Evolutionary conservation across 805 yeast species (phyloP).

Genomic region (Schwanniomyces sp.): DNA sequence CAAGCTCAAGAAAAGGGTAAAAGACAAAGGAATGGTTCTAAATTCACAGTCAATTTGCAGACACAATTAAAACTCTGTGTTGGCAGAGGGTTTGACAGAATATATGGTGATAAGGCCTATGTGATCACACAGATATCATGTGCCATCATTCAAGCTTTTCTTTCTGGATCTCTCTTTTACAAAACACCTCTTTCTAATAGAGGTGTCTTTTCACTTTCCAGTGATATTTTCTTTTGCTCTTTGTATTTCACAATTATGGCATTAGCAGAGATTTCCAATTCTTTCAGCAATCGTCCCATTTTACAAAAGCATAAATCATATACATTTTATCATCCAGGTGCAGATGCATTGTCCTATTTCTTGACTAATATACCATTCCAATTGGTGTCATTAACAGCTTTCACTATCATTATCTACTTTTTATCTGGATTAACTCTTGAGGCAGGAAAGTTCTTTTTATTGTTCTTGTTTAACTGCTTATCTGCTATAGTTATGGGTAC

Average conservation of each 20-base stretch:
- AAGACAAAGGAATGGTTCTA: neutral
- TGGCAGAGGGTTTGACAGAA: constrained; percentile 48
- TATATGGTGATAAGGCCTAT: constrained; percentile 50
- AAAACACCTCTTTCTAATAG: constrained; percentile 43
- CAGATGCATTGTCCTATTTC: constrained; percentile 64
- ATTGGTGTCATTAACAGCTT: constrained; percentile 39
- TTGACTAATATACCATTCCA: constrained; percentile 60
- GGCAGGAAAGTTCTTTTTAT: constrained; percentile 57
- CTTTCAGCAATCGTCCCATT: constrained; percentile 39
- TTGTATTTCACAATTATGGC: constrained; percentile 64
- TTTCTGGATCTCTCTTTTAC: constrained; percentile 59
- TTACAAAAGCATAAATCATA: constrained; percentile 59
- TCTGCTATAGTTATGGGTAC: constrained; percentile 56
- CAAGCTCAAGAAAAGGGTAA: constrained; percentile 1
- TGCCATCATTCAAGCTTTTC: constrained; percentile 52
- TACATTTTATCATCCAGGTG: constrained; percentile 59
- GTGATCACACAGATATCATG: constrained; percentile 42
- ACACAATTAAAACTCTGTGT: neutral
- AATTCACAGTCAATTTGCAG: neutral
- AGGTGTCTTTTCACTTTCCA: constrained; percentile 56
- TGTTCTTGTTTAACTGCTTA: constrained; percentile 40
- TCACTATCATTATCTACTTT: constrained; percentile 53
- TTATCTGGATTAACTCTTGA: constrained; percentile 52
- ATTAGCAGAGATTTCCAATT: constrained; percentile 52
- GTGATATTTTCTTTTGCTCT: constrained; percentile 67